Conservation (phyloP, 441 rosid species). For the Populus trichocarpa region DNA sequence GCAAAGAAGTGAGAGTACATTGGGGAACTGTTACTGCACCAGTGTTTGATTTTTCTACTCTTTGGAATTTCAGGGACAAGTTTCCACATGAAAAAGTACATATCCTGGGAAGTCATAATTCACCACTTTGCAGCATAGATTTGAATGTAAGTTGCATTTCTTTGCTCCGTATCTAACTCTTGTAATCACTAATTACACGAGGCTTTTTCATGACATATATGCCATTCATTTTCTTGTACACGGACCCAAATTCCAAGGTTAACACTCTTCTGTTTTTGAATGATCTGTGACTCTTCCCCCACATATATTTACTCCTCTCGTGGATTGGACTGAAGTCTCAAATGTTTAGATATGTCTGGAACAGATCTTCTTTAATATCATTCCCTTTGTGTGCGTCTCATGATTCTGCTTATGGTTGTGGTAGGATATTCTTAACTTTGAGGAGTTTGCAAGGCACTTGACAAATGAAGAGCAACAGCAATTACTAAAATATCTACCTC, state of each 20-base stretch:
- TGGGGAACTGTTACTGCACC: neutral
- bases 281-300: neutral
- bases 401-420: constrained; percentile 12
- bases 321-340: neutral
- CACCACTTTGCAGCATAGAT: constrained; percentile 64
- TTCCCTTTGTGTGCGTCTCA: neutral
- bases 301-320: neutral
- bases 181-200: neutral
- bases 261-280: neutral
- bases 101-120: constrained; percentile 50
- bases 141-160: constrained; percentile 54
- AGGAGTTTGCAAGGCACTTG: constrained; percentile 58
- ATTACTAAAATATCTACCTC: constrained; percentile 67
- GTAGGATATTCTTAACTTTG: constrained; percentile 77
- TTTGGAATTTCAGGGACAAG: constrained; percentile 57
- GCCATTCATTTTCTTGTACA: neutral
- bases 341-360: neutral
- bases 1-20: neutral
- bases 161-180: neutral
- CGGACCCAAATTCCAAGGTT: neutral
- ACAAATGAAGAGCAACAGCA: constrained; percentile 75
- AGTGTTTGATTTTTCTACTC: constrained; percentile 17
- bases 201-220: neutral
- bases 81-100: constrained; percentile 54
- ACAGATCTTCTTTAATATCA: neutral